These are phyloP conservation scores for Diophrys sp. DNA, from an alignment of 73 alveolate genomes.

Conservation along the genomic window DNA sequence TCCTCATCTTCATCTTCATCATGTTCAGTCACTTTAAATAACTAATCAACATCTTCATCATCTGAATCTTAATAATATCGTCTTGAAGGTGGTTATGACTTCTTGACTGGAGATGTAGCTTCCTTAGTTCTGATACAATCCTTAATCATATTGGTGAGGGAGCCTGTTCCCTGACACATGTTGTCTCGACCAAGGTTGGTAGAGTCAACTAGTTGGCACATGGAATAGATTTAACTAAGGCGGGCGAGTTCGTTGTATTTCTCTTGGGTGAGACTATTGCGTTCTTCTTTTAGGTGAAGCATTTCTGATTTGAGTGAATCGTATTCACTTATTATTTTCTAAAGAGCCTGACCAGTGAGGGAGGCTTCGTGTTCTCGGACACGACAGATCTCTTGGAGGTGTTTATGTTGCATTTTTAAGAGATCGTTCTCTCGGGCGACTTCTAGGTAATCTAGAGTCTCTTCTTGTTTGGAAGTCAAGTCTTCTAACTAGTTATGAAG, in stretches of 20 bases:
- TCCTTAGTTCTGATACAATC: no score
- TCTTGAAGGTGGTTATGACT: no score
- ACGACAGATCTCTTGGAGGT: neutral
- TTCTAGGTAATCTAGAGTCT: neutral
- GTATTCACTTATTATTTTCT: neutral
- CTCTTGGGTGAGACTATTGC: neutral
- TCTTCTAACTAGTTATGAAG: neutral
- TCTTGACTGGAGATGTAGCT: no score
- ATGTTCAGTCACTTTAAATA: no score
- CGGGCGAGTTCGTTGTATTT: neutral
- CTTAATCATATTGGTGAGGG: neutral
- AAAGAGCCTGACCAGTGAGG: neutral
- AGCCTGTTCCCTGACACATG: neutral
- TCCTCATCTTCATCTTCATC: no score
- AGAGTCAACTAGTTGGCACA: neutral
- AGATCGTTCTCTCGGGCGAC: neutral
- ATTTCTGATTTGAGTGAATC: neutral
- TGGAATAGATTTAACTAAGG: neutral
- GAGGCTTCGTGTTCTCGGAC: neutral
- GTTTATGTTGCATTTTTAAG: neutral
- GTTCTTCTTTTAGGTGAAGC: neutral
- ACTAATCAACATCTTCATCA: no score
- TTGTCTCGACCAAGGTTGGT: neutral
- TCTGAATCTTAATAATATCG: no score
- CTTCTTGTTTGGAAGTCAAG: neutral